These are phyloP conservation scores for Mortierella antarctica DNA, from an alignment of 192 early-diverging fungal species.

Conservation along the genomic window DNA sequence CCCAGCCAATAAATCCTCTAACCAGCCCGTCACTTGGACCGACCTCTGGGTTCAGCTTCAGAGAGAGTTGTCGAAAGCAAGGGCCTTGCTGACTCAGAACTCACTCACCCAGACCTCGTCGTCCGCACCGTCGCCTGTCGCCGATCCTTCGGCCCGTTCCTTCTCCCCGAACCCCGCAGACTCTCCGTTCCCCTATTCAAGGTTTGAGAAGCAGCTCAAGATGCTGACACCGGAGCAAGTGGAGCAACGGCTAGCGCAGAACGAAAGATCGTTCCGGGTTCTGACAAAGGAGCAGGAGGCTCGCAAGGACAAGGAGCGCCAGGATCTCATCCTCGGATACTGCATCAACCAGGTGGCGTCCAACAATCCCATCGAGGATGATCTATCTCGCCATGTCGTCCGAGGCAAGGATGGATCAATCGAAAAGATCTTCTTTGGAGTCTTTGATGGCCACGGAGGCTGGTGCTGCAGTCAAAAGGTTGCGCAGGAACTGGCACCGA, in stretches of 20 bases:
- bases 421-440: conserved; percentile 60
- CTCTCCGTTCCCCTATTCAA: background rate
- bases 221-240: conserved; percentile 44
- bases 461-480: conserved; percentile 60
- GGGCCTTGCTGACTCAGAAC: conserved; percentile 6
- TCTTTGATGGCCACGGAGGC: conserved; percentile 69
- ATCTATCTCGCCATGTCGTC: conserved; percentile 53
- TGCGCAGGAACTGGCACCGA: conserved; percentile 56
- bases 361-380: conserved; percentile 66
- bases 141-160: background rate
- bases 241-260: conserved; percentile 32
- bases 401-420: conserved; percentile 34
- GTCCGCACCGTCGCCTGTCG: background rate
- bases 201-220: conserved; percentile 33
- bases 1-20: too few species aligned
- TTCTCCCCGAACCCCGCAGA: background rate
- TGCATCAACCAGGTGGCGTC: conserved; percentile 60
- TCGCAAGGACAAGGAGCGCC: conserved; percentile 4
- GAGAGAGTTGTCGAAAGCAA: background rate
- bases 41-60: conserved; percentile 1
- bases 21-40: background rate
- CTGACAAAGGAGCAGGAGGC: background rate
- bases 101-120: background rate
- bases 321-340: conserved; percentile 51
- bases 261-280: conserved; percentile 31